Conservation (phyloP, 768 basidiomycete species). For the Suillus tomentosus region DNA sequence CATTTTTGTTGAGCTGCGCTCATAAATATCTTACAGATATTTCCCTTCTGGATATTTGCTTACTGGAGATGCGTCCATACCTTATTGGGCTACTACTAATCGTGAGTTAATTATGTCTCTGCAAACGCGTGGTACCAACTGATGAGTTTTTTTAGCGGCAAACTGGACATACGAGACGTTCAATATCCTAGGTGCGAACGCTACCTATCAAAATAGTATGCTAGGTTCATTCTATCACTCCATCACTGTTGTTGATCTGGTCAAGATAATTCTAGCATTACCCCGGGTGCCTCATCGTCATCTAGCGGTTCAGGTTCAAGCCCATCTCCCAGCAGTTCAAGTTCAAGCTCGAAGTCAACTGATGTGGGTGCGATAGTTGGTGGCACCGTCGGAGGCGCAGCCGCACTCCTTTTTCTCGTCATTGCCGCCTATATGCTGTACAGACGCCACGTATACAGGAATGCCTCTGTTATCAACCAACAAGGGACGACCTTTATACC, state of each 20-base stretch:
- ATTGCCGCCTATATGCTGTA: slow-evolving; percentile 21
- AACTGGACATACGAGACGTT: slow-evolving; percentile 36
- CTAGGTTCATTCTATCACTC: slow-evolving; percentile 13
- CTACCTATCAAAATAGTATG: slow-evolving; percentile 12
- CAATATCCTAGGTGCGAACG: slow-evolving; percentile 30
- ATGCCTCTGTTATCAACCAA: not conserved
- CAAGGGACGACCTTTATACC: not conserved
- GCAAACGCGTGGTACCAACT: not conserved
- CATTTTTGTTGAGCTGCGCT: not conserved
- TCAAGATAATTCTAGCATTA: not conserved
- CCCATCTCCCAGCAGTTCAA: slow-evolving; percentile 10
- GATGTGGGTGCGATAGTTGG: slow-evolving; percentile 28
- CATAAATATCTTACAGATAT: slow-evolving; percentile 19
- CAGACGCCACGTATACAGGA: slow-evolving; percentile 12
- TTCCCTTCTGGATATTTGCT: slow-evolving; percentile 45
- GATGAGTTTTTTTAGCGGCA: slow-evolving; percentile 30
- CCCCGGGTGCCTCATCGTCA: not conserved
- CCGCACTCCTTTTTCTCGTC: slow-evolving; percentile 20
- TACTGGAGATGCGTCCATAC: slow-evolving; percentile 38
- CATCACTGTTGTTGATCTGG: not conserved
- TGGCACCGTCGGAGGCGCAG: slow-evolving; percentile 23
- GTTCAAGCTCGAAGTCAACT: not conserved
- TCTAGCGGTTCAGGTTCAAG: slow-evolving; percentile 9
- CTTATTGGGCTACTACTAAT: slow-evolving; percentile 48
- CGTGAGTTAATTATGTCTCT: slow-evolving; percentile 39